phyloP scores from a whole-genome alignment of 2,329 filamentous ascomycete species.

The Curvularia sp. region DNA sequence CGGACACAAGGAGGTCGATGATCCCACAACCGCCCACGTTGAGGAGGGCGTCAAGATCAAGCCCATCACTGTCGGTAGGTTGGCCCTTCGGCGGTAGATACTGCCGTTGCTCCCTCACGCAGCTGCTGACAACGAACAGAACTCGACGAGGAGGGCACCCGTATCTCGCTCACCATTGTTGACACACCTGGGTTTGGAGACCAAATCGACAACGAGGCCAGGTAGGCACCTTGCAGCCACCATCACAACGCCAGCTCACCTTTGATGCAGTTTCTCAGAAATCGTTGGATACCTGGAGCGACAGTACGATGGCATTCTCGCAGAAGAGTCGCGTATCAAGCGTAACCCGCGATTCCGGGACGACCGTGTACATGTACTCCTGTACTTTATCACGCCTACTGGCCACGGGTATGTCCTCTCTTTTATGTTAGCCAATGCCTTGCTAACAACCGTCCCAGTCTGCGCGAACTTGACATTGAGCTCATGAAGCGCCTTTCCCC shows the following conservation, averaged over 20 bases:
- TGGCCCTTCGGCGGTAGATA: not conserved
- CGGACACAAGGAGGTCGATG: slow-evolving; percentile 89
- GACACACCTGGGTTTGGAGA: slow-evolving; percentile 98
- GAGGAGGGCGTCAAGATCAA: slow-evolving; percentile 99
- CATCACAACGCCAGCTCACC: slow-evolving; percentile 24
- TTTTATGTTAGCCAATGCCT: not conserved
- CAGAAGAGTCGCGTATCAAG: slow-evolving; percentile 99
- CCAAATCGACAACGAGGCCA: slow-evolving; percentile 98
- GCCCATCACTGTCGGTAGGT: slow-evolving; percentile 92
- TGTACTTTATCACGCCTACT: slow-evolving; percentile 99
- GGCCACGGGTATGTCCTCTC: slow-evolving; percentile 77
- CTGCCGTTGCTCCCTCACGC: not conserved
- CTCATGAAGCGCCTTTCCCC: slow-evolving; percentile 99
- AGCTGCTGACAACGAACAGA: slow-evolving; percentile 57
- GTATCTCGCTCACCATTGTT: slow-evolving; percentile 97
- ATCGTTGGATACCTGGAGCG: slow-evolving; percentile 98
- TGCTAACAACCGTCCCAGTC: slow-evolving; percentile 60
- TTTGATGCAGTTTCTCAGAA: slow-evolving; percentile 79
- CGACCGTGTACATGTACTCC: slow-evolving; percentile 96
- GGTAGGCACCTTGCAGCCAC: slow-evolving; percentile 61
- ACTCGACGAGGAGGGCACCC: slow-evolving; percentile 96
- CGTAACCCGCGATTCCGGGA: slow-evolving; percentile 99
- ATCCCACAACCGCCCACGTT: slow-evolving; percentile 84
- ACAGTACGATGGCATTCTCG: slow-evolving; percentile 99
- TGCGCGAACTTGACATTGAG: slow-evolving; percentile 98